A percentile compares a stretch with the other conserved stretches of the same genome.
Conservation (phyloP, 257 asterid species). For the Knoxia roxburghii region DNA sequence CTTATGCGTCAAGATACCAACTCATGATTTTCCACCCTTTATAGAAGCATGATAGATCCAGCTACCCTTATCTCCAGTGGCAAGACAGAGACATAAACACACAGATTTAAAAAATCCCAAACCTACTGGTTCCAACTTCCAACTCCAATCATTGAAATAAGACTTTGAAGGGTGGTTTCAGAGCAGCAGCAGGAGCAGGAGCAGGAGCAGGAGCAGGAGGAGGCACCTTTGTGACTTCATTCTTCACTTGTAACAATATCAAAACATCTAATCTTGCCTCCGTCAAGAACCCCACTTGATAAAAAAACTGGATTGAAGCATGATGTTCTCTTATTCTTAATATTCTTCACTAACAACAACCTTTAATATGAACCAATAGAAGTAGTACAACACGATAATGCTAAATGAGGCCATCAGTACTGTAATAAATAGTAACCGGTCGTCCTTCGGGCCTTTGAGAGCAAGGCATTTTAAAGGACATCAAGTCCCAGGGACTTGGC, state of each 20-base stretch:
- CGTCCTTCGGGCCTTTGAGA: constrained; percentile 10
- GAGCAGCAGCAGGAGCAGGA: neutral
- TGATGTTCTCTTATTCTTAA: constrained; percentile 20
- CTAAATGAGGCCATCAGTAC: constrained; percentile 8
- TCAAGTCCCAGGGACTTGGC: constrained; percentile 65
- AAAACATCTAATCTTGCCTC: constrained; percentile 11
- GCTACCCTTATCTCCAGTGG: constrained; percentile 10
- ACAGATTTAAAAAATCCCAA: constrained; percentile 14
- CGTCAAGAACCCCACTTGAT: constrained; percentile 9
- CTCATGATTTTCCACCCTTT: constrained; percentile 27
- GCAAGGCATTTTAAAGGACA: constrained; percentile 26
- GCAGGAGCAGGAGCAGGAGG: no score
- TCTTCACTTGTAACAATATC: constrained; percentile 1
- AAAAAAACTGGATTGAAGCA: neutral
- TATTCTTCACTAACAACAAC: neutral
- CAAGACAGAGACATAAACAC: constrained; percentile 20
- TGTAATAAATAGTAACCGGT: constrained; percentile 6
- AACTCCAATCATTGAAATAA: constrained; percentile 19
- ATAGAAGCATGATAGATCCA: constrained; percentile 13
- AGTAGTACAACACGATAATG: neutral
- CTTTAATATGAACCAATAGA: neutral
- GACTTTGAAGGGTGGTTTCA: constrained; percentile 12
- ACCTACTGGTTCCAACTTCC: constrained; percentile 15
- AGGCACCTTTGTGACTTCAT: constrained; percentile 1
- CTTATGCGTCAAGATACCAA: constrained; percentile 25